These are phyloP conservation scores for Ganoderma sinense DNA, from an alignment of 1,284 basidiomycete species.

Conservation along the genomic window DNA sequence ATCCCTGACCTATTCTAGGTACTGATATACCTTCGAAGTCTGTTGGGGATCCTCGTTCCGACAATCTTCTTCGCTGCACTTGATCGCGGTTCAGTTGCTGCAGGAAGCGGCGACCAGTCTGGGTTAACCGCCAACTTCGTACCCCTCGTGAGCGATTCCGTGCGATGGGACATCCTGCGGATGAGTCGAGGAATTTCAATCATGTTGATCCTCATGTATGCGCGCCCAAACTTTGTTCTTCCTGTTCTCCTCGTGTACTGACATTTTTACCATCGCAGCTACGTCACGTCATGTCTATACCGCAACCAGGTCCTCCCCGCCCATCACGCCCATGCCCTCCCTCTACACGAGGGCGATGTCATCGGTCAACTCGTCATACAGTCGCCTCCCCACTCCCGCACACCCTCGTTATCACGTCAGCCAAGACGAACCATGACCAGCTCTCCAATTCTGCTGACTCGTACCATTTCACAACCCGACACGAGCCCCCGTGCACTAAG, in stretches of 20 bases:
- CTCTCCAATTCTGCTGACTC: background rate
- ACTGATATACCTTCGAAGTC: constrained; percentile 44
- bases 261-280: background rate
- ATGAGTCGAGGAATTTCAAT: constrained; percentile 71
- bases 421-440: background rate
- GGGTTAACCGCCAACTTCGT: constrained; percentile 3
- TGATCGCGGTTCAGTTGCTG: constrained; percentile 43
- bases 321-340: background rate
- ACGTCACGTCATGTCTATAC: constrained; percentile 67
- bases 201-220: constrained; percentile 65
- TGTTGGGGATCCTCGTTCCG: constrained; percentile 66
- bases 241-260: background rate
- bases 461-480: background rate
- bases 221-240: constrained; percentile 4
- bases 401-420: background rate
- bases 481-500: constrained; percentile 48
- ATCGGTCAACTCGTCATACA: background rate
- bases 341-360: background rate
- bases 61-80: constrained; percentile 70
- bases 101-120: background rate
- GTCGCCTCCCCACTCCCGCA: background rate
- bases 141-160: constrained; percentile 25
- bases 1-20: background rate
- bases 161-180: constrained; percentile 53
- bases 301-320: constrained; percentile 58